A percentile compares a stretch with the other conserved stretches of the same genome.
These are phyloP conservation scores for Macrolepiota dolichaula DNA, from an alignment of 768 basidiomycete species.

Conservation along the genomic window DNA sequence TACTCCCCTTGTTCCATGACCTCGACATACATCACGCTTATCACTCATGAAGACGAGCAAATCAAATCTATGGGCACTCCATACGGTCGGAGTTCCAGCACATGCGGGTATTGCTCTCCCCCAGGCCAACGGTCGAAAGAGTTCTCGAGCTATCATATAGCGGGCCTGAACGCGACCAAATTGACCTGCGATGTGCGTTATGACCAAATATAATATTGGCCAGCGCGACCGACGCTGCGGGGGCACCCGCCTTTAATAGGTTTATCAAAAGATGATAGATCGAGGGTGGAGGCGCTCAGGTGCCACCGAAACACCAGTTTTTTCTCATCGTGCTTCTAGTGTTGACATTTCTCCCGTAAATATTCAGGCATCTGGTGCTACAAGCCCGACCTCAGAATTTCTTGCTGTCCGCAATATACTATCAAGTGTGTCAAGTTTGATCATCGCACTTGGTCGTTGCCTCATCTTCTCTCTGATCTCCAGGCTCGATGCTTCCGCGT, in stretches of 20 bases:
- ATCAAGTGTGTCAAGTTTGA: constrained; percentile 59
- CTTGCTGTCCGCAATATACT: constrained; percentile 94
- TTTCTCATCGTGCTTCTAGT: background rate
- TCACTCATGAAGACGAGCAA: constrained; percentile 12
- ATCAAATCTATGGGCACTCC: constrained; percentile 37
- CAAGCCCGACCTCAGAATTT: constrained; percentile 74
- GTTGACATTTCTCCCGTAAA: background rate
- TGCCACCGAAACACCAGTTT: constrained; percentile 12
- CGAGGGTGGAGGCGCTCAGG: constrained; percentile 85
- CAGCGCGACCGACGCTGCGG: background rate
- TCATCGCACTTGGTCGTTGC: background rate
- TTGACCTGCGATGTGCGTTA: constrained; percentile 51
- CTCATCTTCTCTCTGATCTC: background rate
- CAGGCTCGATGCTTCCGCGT: constrained; percentile 65
- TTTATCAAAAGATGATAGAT: constrained; percentile 81
- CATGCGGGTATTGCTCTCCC: constrained; percentile 68
- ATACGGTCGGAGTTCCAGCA: constrained; percentile 29
- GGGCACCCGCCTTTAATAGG: constrained; percentile 33
- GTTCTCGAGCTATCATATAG: constrained; percentile 42
- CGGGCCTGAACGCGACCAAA: constrained; percentile 45
- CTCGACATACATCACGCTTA: constrained; percentile 4
- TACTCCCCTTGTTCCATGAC: background rate
- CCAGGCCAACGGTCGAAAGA: constrained; percentile 43
- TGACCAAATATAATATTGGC: background rate
- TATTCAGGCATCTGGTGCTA: constrained; percentile 67